Percentiles rank a stretch among this genome's conserved stretches.
phyloP scores from a whole-genome alignment of 176 grass and related monocot species.

The Leersia perrieri region DNA sequence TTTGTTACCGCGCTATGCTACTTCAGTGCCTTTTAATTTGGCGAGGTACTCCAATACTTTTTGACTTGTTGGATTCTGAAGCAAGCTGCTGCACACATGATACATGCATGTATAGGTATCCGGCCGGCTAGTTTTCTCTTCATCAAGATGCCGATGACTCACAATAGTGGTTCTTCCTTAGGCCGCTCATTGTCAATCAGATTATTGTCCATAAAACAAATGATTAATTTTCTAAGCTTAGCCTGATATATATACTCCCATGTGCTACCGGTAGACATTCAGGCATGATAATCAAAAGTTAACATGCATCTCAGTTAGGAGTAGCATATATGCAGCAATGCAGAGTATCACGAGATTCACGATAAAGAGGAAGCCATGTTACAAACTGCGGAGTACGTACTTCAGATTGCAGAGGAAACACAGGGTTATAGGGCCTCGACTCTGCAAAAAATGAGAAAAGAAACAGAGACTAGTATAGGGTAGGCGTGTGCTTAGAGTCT shows the following conservation, averaged over 20 bases:
- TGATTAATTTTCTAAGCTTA: background rate
- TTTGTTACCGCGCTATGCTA: no score
- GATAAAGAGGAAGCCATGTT: background rate
- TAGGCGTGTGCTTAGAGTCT: background rate
- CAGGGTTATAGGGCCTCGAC: no score
- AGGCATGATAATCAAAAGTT: background rate
- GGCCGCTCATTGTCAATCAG: background rate
- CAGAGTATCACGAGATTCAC: background rate
- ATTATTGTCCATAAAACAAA: background rate
- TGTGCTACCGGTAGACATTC: background rate
- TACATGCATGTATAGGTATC: no score
- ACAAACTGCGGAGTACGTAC: background rate
- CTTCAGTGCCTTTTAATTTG: background rate
- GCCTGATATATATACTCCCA: background rate
- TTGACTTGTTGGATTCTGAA: background rate
- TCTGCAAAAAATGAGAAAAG: background rate
- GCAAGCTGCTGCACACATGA: background rate
- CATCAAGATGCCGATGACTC: background rate
- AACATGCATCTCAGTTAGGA: background rate
- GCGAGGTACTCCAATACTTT: no score
- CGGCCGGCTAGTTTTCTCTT: no score
- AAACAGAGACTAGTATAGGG: background rate
- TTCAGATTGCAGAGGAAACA: background rate
- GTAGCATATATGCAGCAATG: background rate
- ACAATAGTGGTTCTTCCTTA: background rate